Conservation (phyloP, 108 stramenopile species). For the Cyclostephanos invisitatus region DNA sequence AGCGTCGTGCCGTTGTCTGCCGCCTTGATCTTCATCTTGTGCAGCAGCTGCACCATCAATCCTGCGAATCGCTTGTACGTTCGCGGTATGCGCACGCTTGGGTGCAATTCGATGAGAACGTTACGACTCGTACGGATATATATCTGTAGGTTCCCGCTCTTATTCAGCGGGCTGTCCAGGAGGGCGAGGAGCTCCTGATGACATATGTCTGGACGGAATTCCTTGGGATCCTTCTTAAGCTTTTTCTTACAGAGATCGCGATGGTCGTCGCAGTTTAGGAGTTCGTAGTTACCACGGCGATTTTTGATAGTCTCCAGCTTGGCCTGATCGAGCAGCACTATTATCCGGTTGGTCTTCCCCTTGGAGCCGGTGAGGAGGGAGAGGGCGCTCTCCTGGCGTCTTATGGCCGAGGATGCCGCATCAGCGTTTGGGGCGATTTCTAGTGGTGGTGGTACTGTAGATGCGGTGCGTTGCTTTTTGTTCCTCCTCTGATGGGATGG, state of each 20-base stretch:
- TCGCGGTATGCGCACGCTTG: constrained; percentile 92
- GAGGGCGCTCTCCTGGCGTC: constrained; percentile 25
- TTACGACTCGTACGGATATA: constrained; percentile 92
- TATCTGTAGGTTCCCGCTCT: constrained; percentile 90
- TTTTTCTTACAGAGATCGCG: constrained; percentile 91
- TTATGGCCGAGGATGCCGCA: constrained; percentile 32
- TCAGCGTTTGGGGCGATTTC: constrained; percentile 59
- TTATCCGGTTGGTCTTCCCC: constrained; percentile 42
- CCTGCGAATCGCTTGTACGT: constrained; percentile 97
- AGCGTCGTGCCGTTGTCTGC: constrained; percentile 88
- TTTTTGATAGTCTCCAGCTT: constrained; percentile 97
- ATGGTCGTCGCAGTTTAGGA: constrained; percentile 99
- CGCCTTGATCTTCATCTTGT: constrained; percentile 99
- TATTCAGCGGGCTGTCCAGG: constrained; percentile 97
- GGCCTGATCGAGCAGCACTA: constrained; percentile 92
- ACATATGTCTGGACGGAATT: constrained; percentile 95
- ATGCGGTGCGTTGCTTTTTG: constrained; percentile 51
- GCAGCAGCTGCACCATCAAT: constrained; percentile 95
- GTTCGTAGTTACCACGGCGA: constrained; percentile 90
- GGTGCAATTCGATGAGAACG: constrained; percentile 96
- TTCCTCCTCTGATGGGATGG: constrained; percentile 4
- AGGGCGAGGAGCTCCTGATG: constrained; percentile 98
- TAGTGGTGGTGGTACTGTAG: constrained; percentile 51
- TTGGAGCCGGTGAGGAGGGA: constrained; percentile 29
- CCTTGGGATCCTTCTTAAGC: constrained; percentile 89